Evolutionary conservation across 108 stramenopile species (phyloP), one percentile per base, ranked within the genome.

Genomic region (Epithemia pelagica): DNA sequence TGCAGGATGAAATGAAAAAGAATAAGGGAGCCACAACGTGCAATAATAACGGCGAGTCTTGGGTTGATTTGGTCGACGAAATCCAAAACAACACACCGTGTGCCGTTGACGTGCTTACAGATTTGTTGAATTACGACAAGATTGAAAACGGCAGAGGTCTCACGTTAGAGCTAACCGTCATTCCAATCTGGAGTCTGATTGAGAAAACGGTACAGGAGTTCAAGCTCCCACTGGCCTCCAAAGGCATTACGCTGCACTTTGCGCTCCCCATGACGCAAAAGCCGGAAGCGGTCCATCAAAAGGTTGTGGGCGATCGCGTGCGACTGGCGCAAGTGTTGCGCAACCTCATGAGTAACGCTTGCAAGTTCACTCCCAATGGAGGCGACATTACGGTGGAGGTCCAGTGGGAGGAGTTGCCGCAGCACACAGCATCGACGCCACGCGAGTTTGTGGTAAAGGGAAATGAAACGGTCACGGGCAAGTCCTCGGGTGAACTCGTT

Each of bases 321-420:
- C 67, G 76, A 19, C 61, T 85, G 1, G 25, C 54, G 1, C 81
- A 85, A 72, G 73, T 77, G 24, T 21, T 81, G 30, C 73, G 81
- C 28, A 85, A 85, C 59, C 33, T 85, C 30, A 29, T 85, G 23
- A 82, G 81, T 0, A 85, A 85, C 61, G 84, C 81, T 2, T 51
- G 81, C 46, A 85, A 85, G 58, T 85, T 85, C 56, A 78, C 83
- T 21, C 66, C 72, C 20, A 68, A 22, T 10, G 51, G 30, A 28
- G 60, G 60, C n/a, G 2, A 27, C 5, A 28, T 30, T 7, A 28
- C 28, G n/a, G 15, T 61, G n/a, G n/a, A n/a, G n/a, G n/a, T n/a
- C n/a, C n/a, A n/a, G n/a, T n/a, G n/a, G n/a, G n/a, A n/a, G n/a
- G n/a, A n/a, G n/a, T n/a, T n/a, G n/a, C n/a, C n/a, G n/a, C n/a